phyloP scores from a whole-genome alignment of 106 monocot genomes.

The Dactylorhiza incarnata region DNA sequence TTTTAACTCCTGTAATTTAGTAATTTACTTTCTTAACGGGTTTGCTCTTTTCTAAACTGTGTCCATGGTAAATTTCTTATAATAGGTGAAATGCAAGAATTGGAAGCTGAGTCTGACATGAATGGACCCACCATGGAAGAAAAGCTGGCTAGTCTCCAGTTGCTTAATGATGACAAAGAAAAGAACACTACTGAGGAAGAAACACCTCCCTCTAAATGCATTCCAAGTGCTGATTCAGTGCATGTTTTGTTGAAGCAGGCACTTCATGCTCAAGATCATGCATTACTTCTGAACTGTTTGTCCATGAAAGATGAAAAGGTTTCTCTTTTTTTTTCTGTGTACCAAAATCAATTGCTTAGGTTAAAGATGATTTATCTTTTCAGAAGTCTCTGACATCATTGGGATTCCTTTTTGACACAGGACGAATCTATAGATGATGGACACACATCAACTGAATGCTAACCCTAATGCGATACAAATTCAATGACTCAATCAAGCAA shows the following conservation, averaged over 20 bases:
- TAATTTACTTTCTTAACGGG: neutral
- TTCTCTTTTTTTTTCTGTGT: neutral
- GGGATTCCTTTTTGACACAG: too few relatives aligned
- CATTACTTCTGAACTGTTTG: constrained; percentile 64
- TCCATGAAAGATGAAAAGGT: constrained; percentile 80
- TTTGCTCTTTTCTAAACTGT: neutral
- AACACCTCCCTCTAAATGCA: constrained; percentile 15
- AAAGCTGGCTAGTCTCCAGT: constrained; percentile 64
- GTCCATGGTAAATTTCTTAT: neutral
- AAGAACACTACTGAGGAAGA: constrained; percentile 11
- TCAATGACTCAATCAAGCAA: too few relatives aligned
- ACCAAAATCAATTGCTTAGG: neutral
- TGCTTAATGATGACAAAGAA: constrained; percentile 20
- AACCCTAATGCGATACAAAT: neutral
- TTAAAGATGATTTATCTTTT: neutral
- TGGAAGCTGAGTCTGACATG: constrained; percentile 14
- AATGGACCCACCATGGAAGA: constrained; percentile 81
- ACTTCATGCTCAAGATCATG: constrained; percentile 76
- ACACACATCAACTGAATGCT: neutral
- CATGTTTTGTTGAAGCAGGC: constrained; percentile 90
- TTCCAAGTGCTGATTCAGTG: constrained; percentile 90
- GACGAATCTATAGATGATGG: neutral
- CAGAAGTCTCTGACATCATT: neutral
- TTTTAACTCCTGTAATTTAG: neutral
- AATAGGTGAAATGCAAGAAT: constrained; percentile 5